Conservation (phyloP, 1,284 basidiomycete species). For the Ustilago hordei region DNA sequence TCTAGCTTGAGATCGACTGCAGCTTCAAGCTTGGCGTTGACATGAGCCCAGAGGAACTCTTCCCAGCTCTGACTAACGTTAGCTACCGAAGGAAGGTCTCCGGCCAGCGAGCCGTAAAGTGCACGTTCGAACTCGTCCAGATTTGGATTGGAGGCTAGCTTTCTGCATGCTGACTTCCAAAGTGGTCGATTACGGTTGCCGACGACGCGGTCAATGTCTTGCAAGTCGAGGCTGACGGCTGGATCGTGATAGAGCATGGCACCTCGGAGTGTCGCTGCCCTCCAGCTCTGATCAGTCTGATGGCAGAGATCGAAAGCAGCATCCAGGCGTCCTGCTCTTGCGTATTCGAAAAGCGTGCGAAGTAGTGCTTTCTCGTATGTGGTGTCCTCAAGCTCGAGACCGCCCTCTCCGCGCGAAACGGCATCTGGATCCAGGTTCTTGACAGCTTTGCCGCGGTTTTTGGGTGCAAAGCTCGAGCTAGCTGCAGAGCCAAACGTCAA, state of each 20-base stretch:
- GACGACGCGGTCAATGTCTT: slow-evolving; percentile 51
- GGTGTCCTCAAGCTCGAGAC: slow-evolving; percentile 61
- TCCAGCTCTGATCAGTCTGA: slow-evolving; percentile 88
- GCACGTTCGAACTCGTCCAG: slow-evolving; percentile 82
- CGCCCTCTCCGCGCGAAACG: slow-evolving; percentile 54
- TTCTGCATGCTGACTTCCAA: slow-evolving; percentile 66
- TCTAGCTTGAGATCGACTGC: slow-evolving; percentile 75
- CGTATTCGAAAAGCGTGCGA: slow-evolving; percentile 80
- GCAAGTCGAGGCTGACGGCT: slow-evolving; percentile 30
- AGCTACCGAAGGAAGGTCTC: slow-evolving; percentile 81
- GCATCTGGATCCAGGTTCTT: slow-evolving; percentile 66
- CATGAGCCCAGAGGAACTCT: slow-evolving; percentile 92
- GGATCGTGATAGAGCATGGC: slow-evolving; percentile 71
- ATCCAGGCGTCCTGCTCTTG: slow-evolving; percentile 83
- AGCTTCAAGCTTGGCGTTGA: slow-evolving; percentile 86
- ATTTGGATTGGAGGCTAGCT: slow-evolving; percentile 70
- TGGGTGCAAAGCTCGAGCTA: slow-evolving; percentile 41
- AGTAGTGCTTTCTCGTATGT: slow-evolving; percentile 81
- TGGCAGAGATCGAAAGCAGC: slow-evolving; percentile 85
- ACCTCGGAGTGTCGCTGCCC: slow-evolving; percentile 85
- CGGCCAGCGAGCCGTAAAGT: slow-evolving; percentile 87
- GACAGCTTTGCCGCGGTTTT: slow-evolving; percentile 54
- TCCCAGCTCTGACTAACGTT: slow-evolving; percentile 86
- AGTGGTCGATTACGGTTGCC: slow-evolving; percentile 65
- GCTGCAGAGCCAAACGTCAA: slow-evolving; percentile 45